Evolutionary conservation across 108 stramenopile genomes (phyloP), one percentile per base, ranked within the genome.

Genomic region (Schizochytrium sp.): DNA sequence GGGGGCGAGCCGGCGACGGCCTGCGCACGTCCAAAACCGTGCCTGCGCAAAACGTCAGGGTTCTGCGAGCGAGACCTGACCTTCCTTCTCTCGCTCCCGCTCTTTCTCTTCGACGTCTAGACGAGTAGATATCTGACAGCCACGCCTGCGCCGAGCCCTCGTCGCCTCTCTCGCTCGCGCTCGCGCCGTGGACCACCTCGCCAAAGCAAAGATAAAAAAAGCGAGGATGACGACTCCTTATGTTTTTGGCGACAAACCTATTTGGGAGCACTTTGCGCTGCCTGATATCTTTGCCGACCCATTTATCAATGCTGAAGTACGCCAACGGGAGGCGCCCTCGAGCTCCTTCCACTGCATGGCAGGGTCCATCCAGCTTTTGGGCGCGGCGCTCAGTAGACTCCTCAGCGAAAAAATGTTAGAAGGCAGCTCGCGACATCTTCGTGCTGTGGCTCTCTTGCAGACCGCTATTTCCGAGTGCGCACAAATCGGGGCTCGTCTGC

Each of bases 271-370:
- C 51, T 83, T 83, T 53, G 19, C 76, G 25, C 12, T 83, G 16
- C 76, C 76, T 6, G 76, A 83, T 23, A 18, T 83, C 48, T 83
- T 83, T 28, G 51, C 76, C 12, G 76, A 83, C 23, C 76, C 76
- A 2, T 83, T 83, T 4, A 47, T 83, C 51, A 53, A 83, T 53
- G 76, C 48, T 1, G 76, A 83, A 34, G 28, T 23, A 14, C 45
- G 76, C 48, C 48, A 53, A 45, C 12, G 23, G 28, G 76, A 83
- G 76, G 76, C 76, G 76, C 76, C 76, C 19, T 47, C 45, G 51
- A 53, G 76, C 25, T 18, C 76, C 10, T 83, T 83, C 28, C 76
- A 83, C 48, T 83, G 76, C 51, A 83, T 83, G 76, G 76, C 76
- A 12, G 51, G 45, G 12, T 83, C 76, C 19, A 83, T 83, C 51